These are phyloP conservation scores for Suhomyces sp. DNA, from an alignment of 805 yeast genomes.

Conservation along the genomic window DNA sequence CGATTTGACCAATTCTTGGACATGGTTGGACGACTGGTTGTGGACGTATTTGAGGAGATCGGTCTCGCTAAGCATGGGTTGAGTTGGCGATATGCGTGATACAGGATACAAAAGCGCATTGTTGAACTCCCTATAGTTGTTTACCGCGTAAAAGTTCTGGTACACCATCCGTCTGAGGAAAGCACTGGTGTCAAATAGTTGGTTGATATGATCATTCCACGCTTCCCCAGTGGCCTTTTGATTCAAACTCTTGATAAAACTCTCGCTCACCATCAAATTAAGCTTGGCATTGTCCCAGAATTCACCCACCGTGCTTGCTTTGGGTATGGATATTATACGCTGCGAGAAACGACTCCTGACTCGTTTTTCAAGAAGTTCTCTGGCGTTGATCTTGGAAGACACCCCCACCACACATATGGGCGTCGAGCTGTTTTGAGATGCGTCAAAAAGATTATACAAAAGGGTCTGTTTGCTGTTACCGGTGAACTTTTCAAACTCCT, in stretches of 20 bases:
- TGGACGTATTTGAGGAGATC: constrained; percentile 22
- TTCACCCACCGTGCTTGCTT: constrained; percentile 44
- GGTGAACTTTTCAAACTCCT: constrained; percentile 81
- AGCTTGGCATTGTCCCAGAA: constrained; percentile 49
- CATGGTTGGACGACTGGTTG: constrained; percentile 21
- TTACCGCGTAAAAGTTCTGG: constrained; percentile 54
- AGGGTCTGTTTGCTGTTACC: constrained; percentile 73
- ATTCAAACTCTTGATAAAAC: constrained; percentile 14
- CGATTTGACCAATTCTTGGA: constrained; percentile 25
- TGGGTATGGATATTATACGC: constrained; percentile 59
- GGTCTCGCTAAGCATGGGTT: constrained; percentile 26
- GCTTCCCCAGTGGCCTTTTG: constrained; percentile 20
- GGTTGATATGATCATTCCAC: constrained; percentile 46
- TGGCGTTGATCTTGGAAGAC: constrained; percentile 67
- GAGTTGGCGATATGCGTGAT: constrained; percentile 17
- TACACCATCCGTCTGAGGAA: constrained; percentile 11
- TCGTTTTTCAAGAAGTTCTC: constrained; percentile 85
- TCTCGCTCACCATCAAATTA: constrained; percentile 28
- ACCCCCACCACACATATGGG: constrained; percentile 83
- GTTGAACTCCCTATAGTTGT: constrained; percentile 51
- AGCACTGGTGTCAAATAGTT: constrained; percentile 4
- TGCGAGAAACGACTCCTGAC: constrained; percentile 89
- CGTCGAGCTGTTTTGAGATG: constrained; percentile 64
- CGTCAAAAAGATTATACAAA: constrained; percentile 82
- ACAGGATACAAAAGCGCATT: constrained; percentile 44